Conservation (phyloP, 2,329 filamentous ascomycete species). For the Pseudohalonectria lignicola region DNA sequence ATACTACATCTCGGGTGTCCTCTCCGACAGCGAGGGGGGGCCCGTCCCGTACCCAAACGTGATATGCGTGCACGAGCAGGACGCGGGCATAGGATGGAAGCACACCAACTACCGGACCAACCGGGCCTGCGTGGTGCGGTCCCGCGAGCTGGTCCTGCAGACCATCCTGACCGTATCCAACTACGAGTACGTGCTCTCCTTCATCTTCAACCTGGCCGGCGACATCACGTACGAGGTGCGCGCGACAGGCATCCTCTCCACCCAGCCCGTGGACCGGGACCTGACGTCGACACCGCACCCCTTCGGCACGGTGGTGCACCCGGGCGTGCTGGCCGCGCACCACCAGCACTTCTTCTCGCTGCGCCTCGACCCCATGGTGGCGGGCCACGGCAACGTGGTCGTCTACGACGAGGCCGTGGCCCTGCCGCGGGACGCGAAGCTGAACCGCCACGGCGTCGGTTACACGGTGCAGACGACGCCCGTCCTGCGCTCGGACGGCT, state of each 20-base stretch:
- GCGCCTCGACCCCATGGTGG: constrained; percentile 53
- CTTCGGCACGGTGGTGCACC: constrained; percentile 52
- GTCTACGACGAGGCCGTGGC: constrained; percentile 23
- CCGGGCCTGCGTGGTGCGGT: constrained; percentile 46
- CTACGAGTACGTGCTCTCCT: constrained; percentile 52
- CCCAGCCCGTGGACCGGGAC: constrained; percentile 44
- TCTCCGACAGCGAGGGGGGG: constrained; percentile 39
- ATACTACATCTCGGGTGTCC: constrained; percentile 48
- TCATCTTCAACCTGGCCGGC: constrained; percentile 49
- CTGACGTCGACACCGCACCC: constrained; percentile 36
- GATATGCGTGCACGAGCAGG: constrained; percentile 60
- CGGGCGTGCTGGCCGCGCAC: constrained; percentile 55
- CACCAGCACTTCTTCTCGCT: constrained; percentile 61
- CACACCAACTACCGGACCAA: constrained; percentile 57
- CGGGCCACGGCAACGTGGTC: constrained; percentile 46
- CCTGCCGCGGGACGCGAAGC: constrained; percentile 25
- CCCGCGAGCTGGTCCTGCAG: constrained; percentile 54
- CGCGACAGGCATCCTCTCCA: constrained; percentile 54
- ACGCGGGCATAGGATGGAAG: constrained; percentile 62
- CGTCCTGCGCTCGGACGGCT: constrained; percentile 29
- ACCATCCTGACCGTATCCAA: constrained; percentile 60
- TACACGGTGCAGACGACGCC: constrained; percentile 29
- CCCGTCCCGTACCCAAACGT: constrained; percentile 38
- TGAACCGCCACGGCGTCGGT: constrained; percentile 42
- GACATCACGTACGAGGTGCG: constrained; percentile 50